phyloP scores from a whole-genome alignment of 2,329 filamentous ascomycete species.

The Ambrosiella beaveri region DNA sequence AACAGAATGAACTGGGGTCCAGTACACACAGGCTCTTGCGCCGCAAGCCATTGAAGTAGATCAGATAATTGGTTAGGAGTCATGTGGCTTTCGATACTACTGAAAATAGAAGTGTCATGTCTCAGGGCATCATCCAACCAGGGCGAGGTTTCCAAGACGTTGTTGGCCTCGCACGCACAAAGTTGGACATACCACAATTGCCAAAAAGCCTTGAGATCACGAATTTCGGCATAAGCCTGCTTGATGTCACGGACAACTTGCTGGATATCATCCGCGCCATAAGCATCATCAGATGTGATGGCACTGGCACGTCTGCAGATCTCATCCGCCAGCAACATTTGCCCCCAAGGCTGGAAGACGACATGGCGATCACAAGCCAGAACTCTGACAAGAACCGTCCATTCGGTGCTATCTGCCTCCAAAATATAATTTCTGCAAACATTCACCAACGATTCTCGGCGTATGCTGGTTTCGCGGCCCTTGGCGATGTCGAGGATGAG shows the following conservation, averaged over 20 bases:
- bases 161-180: conserved; percentile 20
- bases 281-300: conserved; percentile 11
- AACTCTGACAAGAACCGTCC: conserved; percentile 25
- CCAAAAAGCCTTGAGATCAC: conserved; percentile 30
- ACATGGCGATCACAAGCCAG: conserved; percentile 31
- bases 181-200: conserved; percentile 30
- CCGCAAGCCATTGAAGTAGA: conserved; percentile 26
- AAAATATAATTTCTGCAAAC: conserved; percentile 29
- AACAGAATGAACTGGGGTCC: conserved; percentile 26
- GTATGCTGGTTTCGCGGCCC: conserved; percentile 19
- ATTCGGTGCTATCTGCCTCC: conserved; percentile 21
- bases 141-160: conserved; percentile 18
- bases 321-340: conserved; percentile 23
- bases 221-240: conserved; percentile 26
- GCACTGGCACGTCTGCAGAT: conserved; percentile 21
- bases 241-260: conserved; percentile 20
- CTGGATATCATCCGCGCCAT: conserved; percentile 16
- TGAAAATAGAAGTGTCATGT: conserved; percentile 7
- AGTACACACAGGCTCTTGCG: conserved; percentile 18
- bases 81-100: conserved; percentile 25
- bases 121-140: conserved; percentile 18
- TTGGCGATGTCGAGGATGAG: conserved; percentile 20
- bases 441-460: conserved; percentile 24
- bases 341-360: conserved; percentile 24
- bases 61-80: conserved; percentile 28